Conservation (phyloP, 2,329 filamentous ascomycete species). For the Penicillium fuscoglaucum region DNA sequence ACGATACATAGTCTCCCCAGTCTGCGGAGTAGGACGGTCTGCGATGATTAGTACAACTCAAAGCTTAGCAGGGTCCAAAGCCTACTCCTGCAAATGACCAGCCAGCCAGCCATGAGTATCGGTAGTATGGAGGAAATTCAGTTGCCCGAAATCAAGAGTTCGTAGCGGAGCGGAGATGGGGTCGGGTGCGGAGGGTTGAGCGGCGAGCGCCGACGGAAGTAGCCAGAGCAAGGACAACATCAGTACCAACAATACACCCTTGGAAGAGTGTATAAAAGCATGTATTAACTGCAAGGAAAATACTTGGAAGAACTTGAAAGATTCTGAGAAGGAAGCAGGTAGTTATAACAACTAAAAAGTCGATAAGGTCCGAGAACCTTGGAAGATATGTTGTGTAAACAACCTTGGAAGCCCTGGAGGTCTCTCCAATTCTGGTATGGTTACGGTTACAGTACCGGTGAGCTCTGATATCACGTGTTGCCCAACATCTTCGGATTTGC, state of each 20-base stretch:
- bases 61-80: conserved; percentile 1
- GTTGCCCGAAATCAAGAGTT: conserved; percentile 83
- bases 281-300: not conserved
- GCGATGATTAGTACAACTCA: conserved; percentile 20
- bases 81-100: conserved; percentile 86
- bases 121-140: conserved; percentile 97
- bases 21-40: conserved; percentile 90
- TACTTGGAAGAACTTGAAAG: not conserved
- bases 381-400: not conserved
- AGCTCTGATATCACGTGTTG: conserved; percentile 36
- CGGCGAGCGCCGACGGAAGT: conserved; percentile 44
- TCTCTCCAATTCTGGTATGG: conserved; percentile 6
- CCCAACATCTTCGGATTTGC: conserved; percentile 39
- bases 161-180: conserved; percentile 80
- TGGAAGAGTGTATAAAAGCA: not conserved
- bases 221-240: conserved; percentile 23
- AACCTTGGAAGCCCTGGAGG: not conserved
- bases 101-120: conserved; percentile 95
- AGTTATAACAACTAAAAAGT: not conserved
- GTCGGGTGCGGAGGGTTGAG: conserved; percentile 77
- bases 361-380: not conserved
- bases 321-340: not conserved
- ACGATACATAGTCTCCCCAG: conserved; percentile 97
- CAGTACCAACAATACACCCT: not conserved
- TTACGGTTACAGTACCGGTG: conserved; percentile 37